Percentiles rank a stretch among this genome's conserved stretches.
These are phyloP conservation scores for Cadophora malorum DNA, from an alignment of 2,329 filamentous ascomycete species.

Conservation along the genomic window DNA sequence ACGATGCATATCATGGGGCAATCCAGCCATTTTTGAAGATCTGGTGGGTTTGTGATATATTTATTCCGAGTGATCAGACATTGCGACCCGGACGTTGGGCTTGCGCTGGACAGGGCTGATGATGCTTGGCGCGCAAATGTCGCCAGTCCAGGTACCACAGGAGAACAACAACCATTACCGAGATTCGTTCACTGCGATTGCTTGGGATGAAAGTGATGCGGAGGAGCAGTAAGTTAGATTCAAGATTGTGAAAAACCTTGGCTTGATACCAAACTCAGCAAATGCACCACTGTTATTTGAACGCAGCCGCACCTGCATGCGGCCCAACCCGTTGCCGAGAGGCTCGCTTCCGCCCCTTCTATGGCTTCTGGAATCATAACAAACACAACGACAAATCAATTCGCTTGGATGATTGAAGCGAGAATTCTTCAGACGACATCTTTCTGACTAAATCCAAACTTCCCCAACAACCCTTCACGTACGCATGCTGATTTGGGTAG, in stretches of 20 bases:
- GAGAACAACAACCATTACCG: no score
- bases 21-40: slow-evolving; percentile 29
- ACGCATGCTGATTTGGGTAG: background rate
- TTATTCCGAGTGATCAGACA: slow-evolving; percentile 10
- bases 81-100: slow-evolving; percentile 1
- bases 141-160: no score
- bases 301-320: background rate
- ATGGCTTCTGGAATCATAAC: background rate
- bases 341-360: background rate
- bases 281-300: background rate
- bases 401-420: background rate
- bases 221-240: no score
- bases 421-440: background rate
- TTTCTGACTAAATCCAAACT: background rate
- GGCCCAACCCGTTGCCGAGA: background rate
- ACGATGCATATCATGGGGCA: slow-evolving; percentile 18
- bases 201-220: no score
- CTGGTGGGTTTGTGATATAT: slow-evolving; percentile 16
- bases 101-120: slow-evolving; percentile 1
- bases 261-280: background rate
- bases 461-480: no score
- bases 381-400: background rate
- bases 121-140: background rate
- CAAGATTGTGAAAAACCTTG: background rate
- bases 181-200: no score